Evolutionary conservation across 768 basidiomycete species (phyloP), one percentile per base, ranked within the genome.

Genomic region (Daedaleopsis sinensis): DNA sequence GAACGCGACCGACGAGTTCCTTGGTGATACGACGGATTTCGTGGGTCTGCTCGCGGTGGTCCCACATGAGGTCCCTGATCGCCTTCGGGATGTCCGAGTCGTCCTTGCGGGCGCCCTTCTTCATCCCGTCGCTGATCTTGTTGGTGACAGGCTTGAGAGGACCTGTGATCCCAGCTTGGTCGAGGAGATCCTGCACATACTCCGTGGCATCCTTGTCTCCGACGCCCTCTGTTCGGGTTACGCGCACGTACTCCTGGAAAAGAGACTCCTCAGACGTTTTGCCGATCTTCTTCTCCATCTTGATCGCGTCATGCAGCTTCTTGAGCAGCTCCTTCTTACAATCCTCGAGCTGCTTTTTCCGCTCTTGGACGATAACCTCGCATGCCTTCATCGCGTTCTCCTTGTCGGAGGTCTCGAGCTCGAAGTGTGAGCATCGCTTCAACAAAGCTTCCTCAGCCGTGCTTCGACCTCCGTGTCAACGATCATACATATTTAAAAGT

Each of bases 381-480:
- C 96, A 97, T 4, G 95, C 93, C 68, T 90, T 90, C 84, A 92
- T 89, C 0, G 96, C 94, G 64, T 95, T 84, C 62, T 84, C 83
- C 58, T 78, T 78, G 36, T 79, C 70, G n/a, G 79, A 78, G 18
- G 83, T 84, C 57, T 93, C 91, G 37, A 95, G 80, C 65, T 94
- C 93, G 73, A 96, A 98, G 72, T 96, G 95, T 6, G 95, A 96
- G 71, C 94, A 96, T 42, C 96, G 90, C 71, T 98, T 98, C 60
- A 98, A 81, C 12, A 98, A 82, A 1, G 95, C 94, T 77, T 97
- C 94, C 70, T 94, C 93, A 2, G 93, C 93, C 62, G 93, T 84
- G 67, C 93, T 94, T 32, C 27, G 27, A 61, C 39, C 35, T 21
- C 56, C 48, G 62, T 61, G 57, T 13, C 43, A 55, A 58, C 55